Percentiles rank a stretch among this genome's conserved stretches.
phyloP scores from a whole-genome alignment of 2,329 filamentous ascomycete genomes.

The Ophiocordyceps sinensis region DNA sequence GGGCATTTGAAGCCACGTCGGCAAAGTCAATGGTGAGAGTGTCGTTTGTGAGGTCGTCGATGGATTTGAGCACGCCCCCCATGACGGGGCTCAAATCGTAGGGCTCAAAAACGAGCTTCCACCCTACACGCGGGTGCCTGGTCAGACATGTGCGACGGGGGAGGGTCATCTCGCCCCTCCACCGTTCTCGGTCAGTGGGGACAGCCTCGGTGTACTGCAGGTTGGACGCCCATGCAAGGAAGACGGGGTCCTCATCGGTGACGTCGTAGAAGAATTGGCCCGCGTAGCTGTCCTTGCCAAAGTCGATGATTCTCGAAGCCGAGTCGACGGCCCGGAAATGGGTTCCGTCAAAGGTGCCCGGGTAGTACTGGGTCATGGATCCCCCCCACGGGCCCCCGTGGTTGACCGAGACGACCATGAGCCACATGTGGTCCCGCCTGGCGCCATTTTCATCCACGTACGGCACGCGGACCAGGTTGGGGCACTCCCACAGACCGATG shows the following conservation, averaged over 20 bases:
- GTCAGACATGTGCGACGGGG: conserved; percentile 36
- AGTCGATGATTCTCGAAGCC: conserved; percentile 15
- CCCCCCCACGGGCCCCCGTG: conserved; percentile 42
- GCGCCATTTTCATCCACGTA: conserved; percentile 20
- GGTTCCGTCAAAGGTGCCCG: conserved; percentile 49
- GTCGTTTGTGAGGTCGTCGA: conserved; percentile 30
- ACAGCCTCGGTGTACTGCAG: conserved; percentile 17
- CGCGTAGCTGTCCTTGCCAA: conserved; percentile 22
- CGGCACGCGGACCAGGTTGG: conserved; percentile 43
- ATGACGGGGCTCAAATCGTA: conserved; percentile 33
- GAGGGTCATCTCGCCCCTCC: conserved; percentile 17
- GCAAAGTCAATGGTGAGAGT: conserved; percentile 35
- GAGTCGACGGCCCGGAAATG: conserved; percentile 30
- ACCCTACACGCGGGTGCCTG: conserved; percentile 33
- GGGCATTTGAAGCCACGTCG: conserved; percentile 29
- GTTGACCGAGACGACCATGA: conserved; percentile 39
- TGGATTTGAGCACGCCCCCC: conserved; percentile 27
- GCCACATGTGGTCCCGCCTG: conserved; percentile 15
- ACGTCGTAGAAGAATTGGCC: conserved; percentile 19
- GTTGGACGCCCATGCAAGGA: conserved; percentile 21
- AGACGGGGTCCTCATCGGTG: conserved; percentile 13
- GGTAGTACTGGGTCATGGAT: conserved; percentile 39
- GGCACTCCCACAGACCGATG: conserved; percentile 45
- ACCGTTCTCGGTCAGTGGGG: conserved; percentile 15
- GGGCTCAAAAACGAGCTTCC: conserved; percentile 33